A percentile compares a stretch with the other conserved stretches of the same genome.
phyloP scores from a whole-genome alignment of 2,329 filamentous ascomycete species.

The Ophioceras dolichostomum region DNA sequence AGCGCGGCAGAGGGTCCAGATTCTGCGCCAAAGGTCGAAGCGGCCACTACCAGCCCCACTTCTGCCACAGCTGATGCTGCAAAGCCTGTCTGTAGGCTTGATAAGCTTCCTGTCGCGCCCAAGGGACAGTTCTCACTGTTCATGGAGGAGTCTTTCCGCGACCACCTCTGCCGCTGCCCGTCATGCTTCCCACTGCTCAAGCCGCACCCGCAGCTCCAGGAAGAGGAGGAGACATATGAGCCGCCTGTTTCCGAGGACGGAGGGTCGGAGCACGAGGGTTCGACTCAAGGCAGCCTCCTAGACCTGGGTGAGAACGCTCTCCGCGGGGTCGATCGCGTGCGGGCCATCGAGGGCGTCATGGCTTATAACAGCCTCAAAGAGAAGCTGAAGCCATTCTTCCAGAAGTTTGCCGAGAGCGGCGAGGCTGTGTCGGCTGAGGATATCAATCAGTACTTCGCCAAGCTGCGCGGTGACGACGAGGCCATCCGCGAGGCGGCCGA shows the following conservation, averaged over 20 bases:
- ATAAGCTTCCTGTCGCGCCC: constrained; percentile 42
- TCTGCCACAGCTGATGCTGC: constrained; percentile 3
- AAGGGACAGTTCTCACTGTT: constrained; percentile 65
- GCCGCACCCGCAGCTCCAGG: constrained; percentile 67
- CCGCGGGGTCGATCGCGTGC: constrained; percentile 81
- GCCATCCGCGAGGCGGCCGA: constrained; percentile 53
- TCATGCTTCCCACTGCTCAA: constrained; percentile 66
- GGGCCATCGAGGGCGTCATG: constrained; percentile 94
- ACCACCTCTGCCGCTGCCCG: constrained; percentile 69
- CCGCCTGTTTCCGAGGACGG: constrained; percentile 67
- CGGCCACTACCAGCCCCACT: no score
- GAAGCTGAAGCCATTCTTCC: constrained; percentile 87
- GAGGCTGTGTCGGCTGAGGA: constrained; percentile 84
- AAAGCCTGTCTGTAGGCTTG: constrained; percentile 41
- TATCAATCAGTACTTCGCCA: constrained; percentile 93
- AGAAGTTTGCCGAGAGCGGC: constrained; percentile 87
- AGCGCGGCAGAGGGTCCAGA: not conserved
- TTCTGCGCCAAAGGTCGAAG: not conserved
- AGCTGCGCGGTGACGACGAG: constrained; percentile 76
- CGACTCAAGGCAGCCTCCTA: constrained; percentile 61
- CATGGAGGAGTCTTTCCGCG: constrained; percentile 65
- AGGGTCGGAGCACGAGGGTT: constrained; percentile 39
- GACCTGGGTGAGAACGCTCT: constrained; percentile 89
- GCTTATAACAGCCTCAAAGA: constrained; percentile 95
- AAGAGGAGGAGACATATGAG: constrained; percentile 91